phyloP scores from a whole-genome alignment of 306 rosid genomes.

The Quercus suber region DNA sequence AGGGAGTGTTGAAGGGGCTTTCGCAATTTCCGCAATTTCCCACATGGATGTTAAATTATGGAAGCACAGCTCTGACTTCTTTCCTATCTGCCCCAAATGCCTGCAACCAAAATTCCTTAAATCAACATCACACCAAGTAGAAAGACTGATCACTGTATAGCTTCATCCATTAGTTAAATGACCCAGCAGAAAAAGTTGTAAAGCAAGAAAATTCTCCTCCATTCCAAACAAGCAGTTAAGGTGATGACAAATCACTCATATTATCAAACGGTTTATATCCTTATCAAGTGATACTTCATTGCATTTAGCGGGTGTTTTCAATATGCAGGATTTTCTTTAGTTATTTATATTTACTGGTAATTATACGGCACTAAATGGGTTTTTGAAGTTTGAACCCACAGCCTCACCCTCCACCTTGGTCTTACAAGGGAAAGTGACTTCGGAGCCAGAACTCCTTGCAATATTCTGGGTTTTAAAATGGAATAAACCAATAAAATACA shows the following conservation, averaged over 20 bases:
- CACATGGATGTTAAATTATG: slow-evolving; percentile 25
- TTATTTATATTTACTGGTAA: no score
- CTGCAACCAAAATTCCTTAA: slow-evolving; percentile 39
- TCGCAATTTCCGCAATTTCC: slow-evolving; percentile 16
- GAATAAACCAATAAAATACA: background rate
- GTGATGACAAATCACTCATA: background rate
- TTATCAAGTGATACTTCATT: background rate
- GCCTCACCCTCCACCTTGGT: no score
- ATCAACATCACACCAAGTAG: background rate
- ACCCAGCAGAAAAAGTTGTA: background rate
- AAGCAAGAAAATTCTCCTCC: background rate
- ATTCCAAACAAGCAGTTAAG: background rate
- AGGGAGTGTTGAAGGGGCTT: background rate
- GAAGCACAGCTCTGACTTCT: slow-evolving; percentile 64
- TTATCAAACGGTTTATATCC: background rate
- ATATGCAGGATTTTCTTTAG: background rate
- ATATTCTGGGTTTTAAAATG: background rate
- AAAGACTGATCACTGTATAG: background rate
- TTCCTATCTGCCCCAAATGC: slow-evolving; percentile 78
- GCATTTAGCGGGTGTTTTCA: background rate
- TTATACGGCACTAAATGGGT: no score
- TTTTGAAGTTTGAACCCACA: no score
- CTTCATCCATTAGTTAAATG: background rate
- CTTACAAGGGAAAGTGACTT: no score
- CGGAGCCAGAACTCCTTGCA: no score